These are phyloP conservation scores for Phytophthora fragariaefolia DNA, from an alignment of 352 stramenopile genomes.

Conservation along the genomic window DNA sequence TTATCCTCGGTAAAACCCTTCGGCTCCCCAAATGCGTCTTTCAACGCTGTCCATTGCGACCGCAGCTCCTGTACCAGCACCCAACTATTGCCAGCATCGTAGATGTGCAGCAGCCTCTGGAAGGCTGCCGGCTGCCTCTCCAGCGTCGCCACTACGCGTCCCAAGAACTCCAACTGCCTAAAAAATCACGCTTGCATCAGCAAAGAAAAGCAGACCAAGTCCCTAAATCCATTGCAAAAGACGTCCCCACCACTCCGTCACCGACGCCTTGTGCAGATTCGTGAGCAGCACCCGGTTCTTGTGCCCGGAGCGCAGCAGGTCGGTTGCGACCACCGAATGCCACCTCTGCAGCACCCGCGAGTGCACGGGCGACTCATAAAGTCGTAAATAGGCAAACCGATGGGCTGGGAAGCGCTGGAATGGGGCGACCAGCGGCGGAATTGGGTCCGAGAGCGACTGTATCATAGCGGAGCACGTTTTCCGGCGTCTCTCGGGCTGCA, in stretches of 20 bases:
- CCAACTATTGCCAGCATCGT: slow-evolving; percentile 58
- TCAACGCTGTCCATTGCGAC: slow-evolving; percentile 37
- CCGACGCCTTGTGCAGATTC: slow-evolving; percentile 42
- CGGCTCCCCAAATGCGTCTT: slow-evolving; percentile 29
- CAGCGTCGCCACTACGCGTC: slow-evolving; percentile 43
- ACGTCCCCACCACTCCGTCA: slow-evolving; percentile 43
- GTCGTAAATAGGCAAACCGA: slow-evolving; percentile 34
- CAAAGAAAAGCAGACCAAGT: not conserved
- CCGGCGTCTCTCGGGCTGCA: slow-evolving; percentile 5
- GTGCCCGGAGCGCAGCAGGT: slow-evolving; percentile 25
- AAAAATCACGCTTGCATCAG: not conserved
- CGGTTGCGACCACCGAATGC: slow-evolving; percentile 35
- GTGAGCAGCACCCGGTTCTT: slow-evolving; percentile 48
- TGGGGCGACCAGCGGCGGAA: slow-evolving; percentile 5
- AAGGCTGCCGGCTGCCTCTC: slow-evolving; percentile 42
- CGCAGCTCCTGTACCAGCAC: slow-evolving; percentile 65
- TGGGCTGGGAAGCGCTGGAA: slow-evolving; percentile 39
- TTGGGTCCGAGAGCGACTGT: slow-evolving; percentile 20
- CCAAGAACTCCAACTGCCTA: slow-evolving; percentile 57
- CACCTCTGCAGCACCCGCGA: slow-evolving; percentile 19
- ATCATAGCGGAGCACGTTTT: slow-evolving; percentile 11
- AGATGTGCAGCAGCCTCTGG: slow-evolving; percentile 56
- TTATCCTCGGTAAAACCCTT: slow-evolving; percentile 49
- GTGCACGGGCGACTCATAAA: slow-evolving; percentile 18
- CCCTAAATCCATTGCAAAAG: not conserved